Conservation (phyloP, 495 filamentous ascomycete species). For the Xylaria telfairii region DNA sequence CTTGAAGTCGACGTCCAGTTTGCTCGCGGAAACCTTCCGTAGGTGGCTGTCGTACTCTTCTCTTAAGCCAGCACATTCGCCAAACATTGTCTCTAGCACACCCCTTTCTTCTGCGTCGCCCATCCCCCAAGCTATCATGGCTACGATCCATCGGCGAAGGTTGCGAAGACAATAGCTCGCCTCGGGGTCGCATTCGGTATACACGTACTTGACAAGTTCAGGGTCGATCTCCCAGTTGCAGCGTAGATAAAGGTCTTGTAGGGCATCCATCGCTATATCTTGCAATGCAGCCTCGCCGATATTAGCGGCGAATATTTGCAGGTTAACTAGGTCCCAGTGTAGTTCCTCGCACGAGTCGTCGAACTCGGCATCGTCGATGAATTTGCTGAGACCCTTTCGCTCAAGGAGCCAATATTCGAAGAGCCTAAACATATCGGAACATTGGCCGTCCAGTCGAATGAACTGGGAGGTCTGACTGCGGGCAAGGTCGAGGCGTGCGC, state of each 20-base stretch:
- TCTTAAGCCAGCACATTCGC: constrained; percentile 42
- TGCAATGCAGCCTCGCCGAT: constrained; percentile 49
- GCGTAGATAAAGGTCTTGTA: constrained; percentile 57
- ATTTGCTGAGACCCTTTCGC: constrained; percentile 41
- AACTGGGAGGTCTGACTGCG: constrained; percentile 36
- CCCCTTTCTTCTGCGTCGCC: constrained; percentile 31
- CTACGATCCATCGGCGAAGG: constrained; percentile 55
- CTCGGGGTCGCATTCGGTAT: constrained; percentile 49
- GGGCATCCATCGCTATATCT: constrained; percentile 54
- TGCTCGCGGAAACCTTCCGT: constrained; percentile 46
- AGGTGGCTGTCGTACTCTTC: constrained; percentile 53
- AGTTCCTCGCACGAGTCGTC: constrained; percentile 39
- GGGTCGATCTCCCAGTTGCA: constrained; percentile 56
- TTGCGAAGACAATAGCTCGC: constrained; percentile 50
- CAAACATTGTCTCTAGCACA: constrained; percentile 43
- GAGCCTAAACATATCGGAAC: constrained; percentile 53
- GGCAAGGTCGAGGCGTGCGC: constrained; percentile 32
- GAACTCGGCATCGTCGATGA: constrained; percentile 46
- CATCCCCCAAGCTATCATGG: constrained; percentile 56
- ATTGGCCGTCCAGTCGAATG: constrained; percentile 49
- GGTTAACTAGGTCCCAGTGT: constrained; percentile 49
- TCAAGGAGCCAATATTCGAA: constrained; percentile 55
- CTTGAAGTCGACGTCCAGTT: constrained; percentile 53
- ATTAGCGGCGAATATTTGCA: constrained; percentile 55
- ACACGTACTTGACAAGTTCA: constrained; percentile 50